Conservation (phyloP, 768 basidiomycete genomes). For the Boletus sp. region DNA sequence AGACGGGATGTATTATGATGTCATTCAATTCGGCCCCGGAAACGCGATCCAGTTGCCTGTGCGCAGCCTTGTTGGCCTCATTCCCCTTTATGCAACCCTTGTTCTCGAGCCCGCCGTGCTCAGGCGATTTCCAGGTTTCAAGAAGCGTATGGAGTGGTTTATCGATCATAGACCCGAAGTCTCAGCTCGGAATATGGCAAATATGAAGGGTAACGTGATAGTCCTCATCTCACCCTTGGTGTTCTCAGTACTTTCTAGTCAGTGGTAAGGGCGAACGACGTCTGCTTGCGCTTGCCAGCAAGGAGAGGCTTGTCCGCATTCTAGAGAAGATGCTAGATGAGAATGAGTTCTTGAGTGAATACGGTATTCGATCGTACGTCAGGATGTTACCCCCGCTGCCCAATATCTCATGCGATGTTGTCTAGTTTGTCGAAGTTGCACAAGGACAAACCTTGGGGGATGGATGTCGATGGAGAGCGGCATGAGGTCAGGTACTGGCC, state of each 20-base stretch:
- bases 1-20: conserved; percentile 99
- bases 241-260: conserved; percentile 21
- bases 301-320: conserved; percentile 85
- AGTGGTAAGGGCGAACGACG: conserved; percentile 83
- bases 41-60: conserved; percentile 89
- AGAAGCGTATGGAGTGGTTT: conserved; percentile 99
- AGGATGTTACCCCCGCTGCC: neutral
- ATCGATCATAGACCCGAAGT: conserved; percentile 89
- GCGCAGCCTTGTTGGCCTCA: conserved; percentile 94
- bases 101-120: conserved; percentile 88
- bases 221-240: neutral
- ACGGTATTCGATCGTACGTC: conserved; percentile 92
- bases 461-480: conserved; percentile 88
- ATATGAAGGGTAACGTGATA: conserved; percentile 71
- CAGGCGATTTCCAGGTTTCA: conserved; percentile 95
- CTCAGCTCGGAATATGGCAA: conserved; percentile 90
- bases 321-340: conserved; percentile 97
- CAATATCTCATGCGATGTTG: conserved; percentile 7
- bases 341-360: conserved; percentile 92
- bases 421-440: conserved; percentile 86
- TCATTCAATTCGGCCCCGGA: conserved; percentile 82
- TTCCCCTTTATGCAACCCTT: conserved; percentile 92
- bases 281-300: conserved; percentile 85
- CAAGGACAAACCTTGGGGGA: conserved; percentile 91
- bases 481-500: conserved; percentile 98